These are phyloP conservation scores for Trypanosoma rangeli DNA, from an alignment of 208 protist species.

Conservation along the genomic window DNA sequence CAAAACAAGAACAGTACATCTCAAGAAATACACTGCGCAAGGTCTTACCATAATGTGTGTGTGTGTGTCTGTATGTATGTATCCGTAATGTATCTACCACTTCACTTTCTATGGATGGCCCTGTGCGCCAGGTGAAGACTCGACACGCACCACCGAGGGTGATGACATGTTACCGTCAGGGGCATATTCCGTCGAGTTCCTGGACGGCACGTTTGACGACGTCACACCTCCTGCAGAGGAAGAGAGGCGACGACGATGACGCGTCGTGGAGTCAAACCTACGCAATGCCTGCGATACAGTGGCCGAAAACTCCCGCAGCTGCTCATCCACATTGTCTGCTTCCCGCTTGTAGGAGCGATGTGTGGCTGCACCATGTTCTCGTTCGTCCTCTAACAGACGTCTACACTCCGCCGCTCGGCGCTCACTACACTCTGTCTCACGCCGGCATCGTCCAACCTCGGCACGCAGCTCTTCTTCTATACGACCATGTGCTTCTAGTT, in stretches of 20 bases:
- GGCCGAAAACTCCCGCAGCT: constrained; percentile 10
- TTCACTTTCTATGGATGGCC: neutral
- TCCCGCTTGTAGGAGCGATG: constrained; percentile 10
- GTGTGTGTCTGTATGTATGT: neutral
- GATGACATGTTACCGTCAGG: constrained; percentile 3
- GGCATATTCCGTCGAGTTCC: constrained; percentile 12
- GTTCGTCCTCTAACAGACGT: constrained; percentile 2
- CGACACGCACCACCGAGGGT: constrained; percentile 14
- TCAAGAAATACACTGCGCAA: neutral
- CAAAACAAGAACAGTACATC: neutral
- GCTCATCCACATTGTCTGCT: neutral
- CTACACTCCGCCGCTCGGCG: constrained; percentile 2
- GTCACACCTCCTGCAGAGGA: constrained; percentile 1
- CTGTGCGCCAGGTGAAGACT: constrained; percentile 6
- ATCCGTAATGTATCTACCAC: neutral
- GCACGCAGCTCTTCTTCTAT: constrained; percentile 18
- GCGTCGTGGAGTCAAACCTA: constrained; percentile 5
- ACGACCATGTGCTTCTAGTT: neutral
- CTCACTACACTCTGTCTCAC: neutral
- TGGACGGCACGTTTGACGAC: neutral
- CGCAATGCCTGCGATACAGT: constrained; percentile 13
- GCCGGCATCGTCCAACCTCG: neutral
- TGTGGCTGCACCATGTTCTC: constrained; percentile 10
- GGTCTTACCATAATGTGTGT: neutral
- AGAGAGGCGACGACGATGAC: neutral